Evolutionary conservation across 1,284 basidiomycete genomes (phyloP).

Genomic region (Waitea zeae): DNA sequence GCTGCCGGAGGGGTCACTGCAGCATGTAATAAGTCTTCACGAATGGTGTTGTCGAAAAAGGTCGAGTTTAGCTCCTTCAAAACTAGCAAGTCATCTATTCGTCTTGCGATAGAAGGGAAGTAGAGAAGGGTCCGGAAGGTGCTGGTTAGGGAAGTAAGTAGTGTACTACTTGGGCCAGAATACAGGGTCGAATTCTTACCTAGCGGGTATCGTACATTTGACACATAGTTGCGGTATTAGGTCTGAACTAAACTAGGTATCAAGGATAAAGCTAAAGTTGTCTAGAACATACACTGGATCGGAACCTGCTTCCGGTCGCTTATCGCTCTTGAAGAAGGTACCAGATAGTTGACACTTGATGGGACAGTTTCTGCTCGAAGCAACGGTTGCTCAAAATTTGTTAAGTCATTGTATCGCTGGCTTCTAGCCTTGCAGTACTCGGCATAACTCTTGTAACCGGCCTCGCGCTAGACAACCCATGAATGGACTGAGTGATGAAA

Average conservation of each 20-base stretch:
- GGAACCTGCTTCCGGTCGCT: too few species aligned
- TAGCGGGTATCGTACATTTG: slow-evolving; percentile 55
- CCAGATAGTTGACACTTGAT: slow-evolving; percentile 34
- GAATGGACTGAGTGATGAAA: slow-evolving; percentile 1
- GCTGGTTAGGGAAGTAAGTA: too few species aligned
- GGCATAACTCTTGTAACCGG: slow-evolving; percentile 33
- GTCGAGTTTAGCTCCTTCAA: slow-evolving; percentile 62
- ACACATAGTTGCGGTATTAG: slow-evolving; percentile 63
- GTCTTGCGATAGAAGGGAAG: slow-evolving; percentile 51
- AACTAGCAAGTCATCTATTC: slow-evolving; percentile 54
- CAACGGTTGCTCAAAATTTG: slow-evolving; percentile 48
- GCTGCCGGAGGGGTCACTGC: slow-evolving; percentile 55
- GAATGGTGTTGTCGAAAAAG: slow-evolving; percentile 41
- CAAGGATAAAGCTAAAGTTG: too few species aligned
- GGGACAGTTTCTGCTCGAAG: slow-evolving; percentile 44
- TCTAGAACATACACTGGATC: too few species aligned
- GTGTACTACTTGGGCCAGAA: too few species aligned
- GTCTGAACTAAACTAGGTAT: slow-evolving; percentile 21
- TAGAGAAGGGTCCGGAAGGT: slow-evolving; percentile 45
- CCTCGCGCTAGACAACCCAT: slow-evolving; percentile 32
- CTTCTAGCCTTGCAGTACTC: slow-evolving; percentile 45
- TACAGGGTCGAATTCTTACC: too few species aligned
- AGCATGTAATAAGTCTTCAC: slow-evolving; percentile 37
- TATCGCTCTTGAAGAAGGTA: slow-evolving; percentile 22
- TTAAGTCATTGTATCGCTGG: slow-evolving; percentile 41